phyloP scores from a whole-genome alignment of 257 asterid genomes.

The Cinchona pubescens region DNA sequence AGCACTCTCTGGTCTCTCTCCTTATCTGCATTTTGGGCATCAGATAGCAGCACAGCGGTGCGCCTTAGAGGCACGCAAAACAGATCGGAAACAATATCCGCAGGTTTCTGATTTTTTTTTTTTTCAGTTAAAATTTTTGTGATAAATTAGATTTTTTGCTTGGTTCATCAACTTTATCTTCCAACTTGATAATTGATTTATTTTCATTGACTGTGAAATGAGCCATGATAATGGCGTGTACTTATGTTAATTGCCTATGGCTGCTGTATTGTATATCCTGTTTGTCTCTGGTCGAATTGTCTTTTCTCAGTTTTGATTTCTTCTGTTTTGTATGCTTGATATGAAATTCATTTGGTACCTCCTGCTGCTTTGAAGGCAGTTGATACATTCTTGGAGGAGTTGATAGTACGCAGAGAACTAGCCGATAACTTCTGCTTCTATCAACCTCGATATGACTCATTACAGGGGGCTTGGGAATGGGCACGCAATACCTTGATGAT shows the following conservation, averaged over 20 bases:
- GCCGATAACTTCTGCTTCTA: conserved; percentile 96
- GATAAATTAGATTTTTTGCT: not conserved
- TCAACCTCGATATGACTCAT: conserved; percentile 84
- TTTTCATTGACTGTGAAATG: not conserved
- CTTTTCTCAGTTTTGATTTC: not conserved
- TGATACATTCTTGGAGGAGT: conserved; percentile 80
- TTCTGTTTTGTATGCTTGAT: conserved; percentile 11
- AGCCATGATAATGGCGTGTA: not conserved
- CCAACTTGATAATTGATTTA: not conserved
- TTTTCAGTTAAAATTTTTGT: not conserved
- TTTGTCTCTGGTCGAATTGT: not conserved
- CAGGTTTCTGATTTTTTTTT: conserved; percentile 44
- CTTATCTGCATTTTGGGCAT: conserved; percentile 96
- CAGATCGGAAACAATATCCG: conserved; percentile 51
- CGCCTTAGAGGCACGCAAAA: conserved; percentile 77
- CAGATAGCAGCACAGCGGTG: conserved; percentile 91
- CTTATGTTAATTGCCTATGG: not conserved
- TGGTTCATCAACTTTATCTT: not conserved
- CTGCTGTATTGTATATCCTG: not conserved
- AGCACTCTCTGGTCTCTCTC: conserved; percentile 91
- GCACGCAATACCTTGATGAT: conserved; percentile 82
- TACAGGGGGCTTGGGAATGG: conserved; percentile 98
- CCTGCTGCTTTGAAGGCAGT: conserved; percentile 60
- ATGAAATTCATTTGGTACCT: conserved; percentile 10
- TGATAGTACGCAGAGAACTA: conserved; percentile 89